phyloP scores from a whole-genome alignment of 805 yeast genomes.

The Kuraishia hungarica region DNA sequence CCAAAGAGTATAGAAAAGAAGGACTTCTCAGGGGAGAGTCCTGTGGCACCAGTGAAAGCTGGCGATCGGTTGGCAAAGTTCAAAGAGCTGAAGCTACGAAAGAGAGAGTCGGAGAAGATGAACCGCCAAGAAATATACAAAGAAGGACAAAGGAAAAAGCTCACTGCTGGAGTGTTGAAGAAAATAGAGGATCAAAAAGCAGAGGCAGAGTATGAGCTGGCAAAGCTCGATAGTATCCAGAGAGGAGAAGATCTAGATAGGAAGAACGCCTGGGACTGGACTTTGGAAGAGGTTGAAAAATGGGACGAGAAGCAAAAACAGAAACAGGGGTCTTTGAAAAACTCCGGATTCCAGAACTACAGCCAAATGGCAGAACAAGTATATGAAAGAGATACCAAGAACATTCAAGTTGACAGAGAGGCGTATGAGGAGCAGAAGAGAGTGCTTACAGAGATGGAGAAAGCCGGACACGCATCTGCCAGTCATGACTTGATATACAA shows the following conservation, averaged over 20 bases:
- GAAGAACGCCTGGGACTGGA: slow-evolving; percentile 41
- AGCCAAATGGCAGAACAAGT: slow-evolving; percentile 51
- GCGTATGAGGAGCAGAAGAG: slow-evolving; percentile 32
- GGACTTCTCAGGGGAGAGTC: neutral
- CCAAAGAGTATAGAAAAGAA: neutral
- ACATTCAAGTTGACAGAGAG: slow-evolving; percentile 28
- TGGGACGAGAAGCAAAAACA: slow-evolving; percentile 41
- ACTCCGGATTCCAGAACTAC: slow-evolving; percentile 38
- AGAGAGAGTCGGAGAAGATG: slow-evolving; percentile 15
- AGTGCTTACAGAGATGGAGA: slow-evolving; percentile 12
- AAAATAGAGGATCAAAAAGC: slow-evolving; percentile 22
- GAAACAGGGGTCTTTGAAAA: slow-evolving; percentile 17
- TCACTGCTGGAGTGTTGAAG: slow-evolving; percentile 15
- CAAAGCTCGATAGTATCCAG: slow-evolving; percentile 24
- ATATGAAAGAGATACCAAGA: slow-evolving; percentile 43
- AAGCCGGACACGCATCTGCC: slow-evolving; percentile 2
- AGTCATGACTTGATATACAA: slow-evolving; percentile 14
- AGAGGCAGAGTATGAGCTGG: slow-evolving; percentile 29
- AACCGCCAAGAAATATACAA: slow-evolving; percentile 28
- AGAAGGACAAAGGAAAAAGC: slow-evolving; percentile 21
- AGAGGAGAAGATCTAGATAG: slow-evolving; percentile 33
- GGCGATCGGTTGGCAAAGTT: slow-evolving; percentile 15
- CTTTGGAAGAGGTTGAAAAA: slow-evolving; percentile 55
- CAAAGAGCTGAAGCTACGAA: slow-evolving; percentile 18
- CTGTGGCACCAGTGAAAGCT: neutral